A percentile compares a stretch with the other conserved stretches of the same genome.
These are phyloP conservation scores for Candida loeiensis DNA, from an alignment of 805 yeast genomes.

Conservation along the genomic window DNA sequence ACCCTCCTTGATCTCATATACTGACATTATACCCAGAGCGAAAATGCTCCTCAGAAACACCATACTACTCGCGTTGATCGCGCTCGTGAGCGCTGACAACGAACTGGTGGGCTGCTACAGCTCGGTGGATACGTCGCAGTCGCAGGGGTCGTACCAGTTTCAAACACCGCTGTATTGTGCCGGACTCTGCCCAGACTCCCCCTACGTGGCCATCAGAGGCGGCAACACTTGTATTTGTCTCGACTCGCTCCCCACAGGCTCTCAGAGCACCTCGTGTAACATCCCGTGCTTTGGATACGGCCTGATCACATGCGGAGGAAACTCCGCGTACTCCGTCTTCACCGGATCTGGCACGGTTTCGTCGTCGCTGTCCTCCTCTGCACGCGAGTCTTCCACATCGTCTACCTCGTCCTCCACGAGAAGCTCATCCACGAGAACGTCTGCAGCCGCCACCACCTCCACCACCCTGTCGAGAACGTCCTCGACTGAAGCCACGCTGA, in stretches of 20 bases:
- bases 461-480: conserved; percentile 4
- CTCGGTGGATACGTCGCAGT: conserved; percentile 23
- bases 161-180: conserved; percentile 32
- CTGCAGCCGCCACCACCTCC: conserved; percentile 11
- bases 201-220: conserved; percentile 35
- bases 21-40: neutral
- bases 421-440: neutral
- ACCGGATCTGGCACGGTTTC: conserved; percentile 15
- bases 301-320: conserved; percentile 36
- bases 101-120: conserved; percentile 27
- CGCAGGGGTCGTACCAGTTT: conserved; percentile 22
- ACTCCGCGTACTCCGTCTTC: conserved; percentile 28
- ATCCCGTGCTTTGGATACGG: conserved; percentile 35
- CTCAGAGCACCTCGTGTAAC: conserved; percentile 22
- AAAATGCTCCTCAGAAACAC: neutral
- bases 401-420: neutral
- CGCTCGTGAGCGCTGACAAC: conserved; percentile 4
- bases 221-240: conserved; percentile 42
- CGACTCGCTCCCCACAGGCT: conserved; percentile 25
- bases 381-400: neutral
- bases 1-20: no score
- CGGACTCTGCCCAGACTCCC: conserved; percentile 26
- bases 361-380: conserved; percentile 5
- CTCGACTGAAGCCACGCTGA: conserved; percentile 3
- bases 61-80: neutral